Percentiles rank a stretch among this genome's conserved stretches.
Conservation (phyloP, 1,139 yeast genomes). For the Magnusiomyces magnusii region DNA sequence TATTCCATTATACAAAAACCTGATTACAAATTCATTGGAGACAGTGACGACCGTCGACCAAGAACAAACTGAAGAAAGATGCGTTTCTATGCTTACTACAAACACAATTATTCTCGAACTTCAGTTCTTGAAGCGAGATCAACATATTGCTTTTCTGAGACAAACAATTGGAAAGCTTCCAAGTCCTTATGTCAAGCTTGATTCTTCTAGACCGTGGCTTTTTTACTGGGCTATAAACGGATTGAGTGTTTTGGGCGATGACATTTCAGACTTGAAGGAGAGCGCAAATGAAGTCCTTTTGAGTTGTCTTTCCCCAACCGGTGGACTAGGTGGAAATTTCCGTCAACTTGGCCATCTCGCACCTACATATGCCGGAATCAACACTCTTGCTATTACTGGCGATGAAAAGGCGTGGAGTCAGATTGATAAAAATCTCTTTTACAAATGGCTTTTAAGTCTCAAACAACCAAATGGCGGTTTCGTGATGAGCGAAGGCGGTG, state of each 20-base stretch:
- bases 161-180: slow-evolving; percentile 46
- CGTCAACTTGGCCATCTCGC: slow-evolving; percentile 83
- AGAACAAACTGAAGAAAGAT: slow-evolving; percentile 36
- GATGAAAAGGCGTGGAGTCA: slow-evolving; percentile 40
- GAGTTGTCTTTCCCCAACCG: slow-evolving; percentile 34
- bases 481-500: slow-evolving; percentile 70
- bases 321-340: slow-evolving; percentile 82
- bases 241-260: slow-evolving; percentile 36
- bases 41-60: slow-evolving; percentile 34
- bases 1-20: slow-evolving; percentile 12
- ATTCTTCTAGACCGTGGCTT: slow-evolving; percentile 91
- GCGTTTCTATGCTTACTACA: slow-evolving; percentile 29
- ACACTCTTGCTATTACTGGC: slow-evolving; percentile 51
- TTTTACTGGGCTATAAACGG: slow-evolving; percentile 76
- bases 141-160: slow-evolving; percentile 38
- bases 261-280: slow-evolving; percentile 22
- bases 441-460: slow-evolving; percentile 57
- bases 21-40: slow-evolving; percentile 16
- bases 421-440: slow-evolving; percentile 43
- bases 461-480: slow-evolving; percentile 71
- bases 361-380: slow-evolving; percentile 70
- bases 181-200: slow-evolving; percentile 44
- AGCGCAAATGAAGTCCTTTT: slow-evolving; percentile 31
- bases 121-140: slow-evolving; percentile 27
- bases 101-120: slow-evolving; percentile 19